Conservation (phyloP, 2,329 filamentous ascomycete genomes). For the Fusarium globosum region DNA sequence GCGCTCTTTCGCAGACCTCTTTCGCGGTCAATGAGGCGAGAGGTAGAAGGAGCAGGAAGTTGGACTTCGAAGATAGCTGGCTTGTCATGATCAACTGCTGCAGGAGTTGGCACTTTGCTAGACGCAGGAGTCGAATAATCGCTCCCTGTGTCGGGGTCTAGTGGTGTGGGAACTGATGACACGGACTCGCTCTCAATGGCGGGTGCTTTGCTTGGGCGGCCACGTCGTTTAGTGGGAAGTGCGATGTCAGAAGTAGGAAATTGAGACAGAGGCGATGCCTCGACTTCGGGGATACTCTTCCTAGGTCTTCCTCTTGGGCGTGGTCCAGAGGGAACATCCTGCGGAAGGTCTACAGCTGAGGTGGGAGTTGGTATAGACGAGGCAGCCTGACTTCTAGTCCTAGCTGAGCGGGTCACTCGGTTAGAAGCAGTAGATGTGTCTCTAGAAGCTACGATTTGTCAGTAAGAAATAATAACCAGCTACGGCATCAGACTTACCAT, state of each 20-base stretch:
- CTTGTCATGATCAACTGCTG: constrained; percentile 39
- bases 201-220: constrained; percentile 33
- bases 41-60: constrained; percentile 37
- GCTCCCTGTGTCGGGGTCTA: constrained; percentile 47
- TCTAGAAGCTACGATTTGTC: constrained; percentile 26
- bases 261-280: constrained; percentile 5
- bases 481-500: constrained; percentile 25
- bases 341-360: background rate
- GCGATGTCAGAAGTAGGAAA: constrained; percentile 1
- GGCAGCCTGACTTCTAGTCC: constrained; percentile 27
- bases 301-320: constrained; percentile 43
- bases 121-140: constrained; percentile 52
- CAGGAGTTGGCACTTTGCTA: constrained; percentile 52
- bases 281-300: constrained; percentile 23
- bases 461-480: background rate
- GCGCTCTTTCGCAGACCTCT: constrained; percentile 55
- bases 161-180: constrained; percentile 49
- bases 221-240: constrained; percentile 24
- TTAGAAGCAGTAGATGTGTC: constrained; percentile 29
- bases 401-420: constrained; percentile 45
- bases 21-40: constrained; percentile 41
- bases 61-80: constrained; percentile 46
- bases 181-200: constrained; percentile 44
- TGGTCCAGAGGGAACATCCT: background rate
- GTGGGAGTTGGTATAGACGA: constrained; percentile 6